These are phyloP conservation scores for Plasmodium gallinaceum DNA, from an alignment of 169 alveolate species.

Conservation along the genomic window DNA sequence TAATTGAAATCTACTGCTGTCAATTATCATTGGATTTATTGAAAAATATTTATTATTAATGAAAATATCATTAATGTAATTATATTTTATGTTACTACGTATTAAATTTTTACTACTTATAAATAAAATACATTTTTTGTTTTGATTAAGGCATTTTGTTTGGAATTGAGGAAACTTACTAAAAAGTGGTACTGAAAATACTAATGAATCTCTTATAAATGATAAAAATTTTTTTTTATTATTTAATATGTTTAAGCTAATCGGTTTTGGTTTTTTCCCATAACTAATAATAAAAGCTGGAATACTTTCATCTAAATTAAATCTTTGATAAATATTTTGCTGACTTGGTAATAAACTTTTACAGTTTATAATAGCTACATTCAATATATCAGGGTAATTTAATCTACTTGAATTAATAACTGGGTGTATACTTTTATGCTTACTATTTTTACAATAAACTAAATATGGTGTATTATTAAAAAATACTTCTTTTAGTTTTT, in stretches of 20 bases:
- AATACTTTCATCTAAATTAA: conserved; percentile 22
- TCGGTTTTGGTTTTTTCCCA: conserved; percentile 76
- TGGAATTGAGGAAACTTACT: conserved; percentile 75
- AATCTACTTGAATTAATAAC: conserved; percentile 33
- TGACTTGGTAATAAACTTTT: conserved; percentile 58
- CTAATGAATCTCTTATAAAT: conserved; percentile 54
- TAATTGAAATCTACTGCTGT: conserved; percentile 21
- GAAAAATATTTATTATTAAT: conserved; percentile 64
- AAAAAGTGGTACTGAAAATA: conserved; percentile 67
- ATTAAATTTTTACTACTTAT: conserved; percentile 18
- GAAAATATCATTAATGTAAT: conserved; percentile 71
- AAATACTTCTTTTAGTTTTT: conserved; percentile 60
- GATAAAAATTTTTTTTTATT: conserved; percentile 53
- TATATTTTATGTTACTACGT: conserved; percentile 25
- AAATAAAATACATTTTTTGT: conserved; percentile 63
- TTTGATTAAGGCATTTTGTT: conserved; percentile 67
- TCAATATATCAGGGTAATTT: conserved; percentile 47
- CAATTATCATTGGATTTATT: conserved; percentile 54
- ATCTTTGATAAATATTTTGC: conserved; percentile 60
- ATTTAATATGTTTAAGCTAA: conserved; percentile 14
- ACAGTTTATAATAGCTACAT: conserved; percentile 69
- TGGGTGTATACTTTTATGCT: conserved; percentile 40
- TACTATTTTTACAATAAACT: conserved; percentile 70
- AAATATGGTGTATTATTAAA: conserved; percentile 68
- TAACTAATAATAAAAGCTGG: conserved; percentile 52